Conservation (phyloP, 345 rosid species). For the Citrus maxima region DNA sequence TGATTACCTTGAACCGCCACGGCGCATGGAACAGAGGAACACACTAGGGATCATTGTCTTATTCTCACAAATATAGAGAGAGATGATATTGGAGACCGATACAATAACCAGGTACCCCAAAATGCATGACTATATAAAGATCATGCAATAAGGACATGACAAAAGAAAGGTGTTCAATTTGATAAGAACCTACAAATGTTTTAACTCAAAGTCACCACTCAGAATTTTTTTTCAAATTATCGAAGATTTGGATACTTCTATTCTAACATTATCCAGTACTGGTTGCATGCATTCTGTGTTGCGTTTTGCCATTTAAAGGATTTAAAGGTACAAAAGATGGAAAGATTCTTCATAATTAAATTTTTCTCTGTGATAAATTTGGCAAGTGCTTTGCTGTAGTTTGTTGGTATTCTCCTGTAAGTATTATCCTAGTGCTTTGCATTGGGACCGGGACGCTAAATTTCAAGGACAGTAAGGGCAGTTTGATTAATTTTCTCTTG, state of each 20-base stretch:
- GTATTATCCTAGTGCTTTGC: constrained; percentile 3
- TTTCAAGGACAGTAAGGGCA: background rate
- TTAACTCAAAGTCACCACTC: background rate
- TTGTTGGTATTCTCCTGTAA: constrained; percentile 22
- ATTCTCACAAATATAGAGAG: background rate
- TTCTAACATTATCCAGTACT: background rate
- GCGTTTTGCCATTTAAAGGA: background rate
- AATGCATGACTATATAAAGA: constrained; percentile 5
- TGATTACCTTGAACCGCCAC: constrained; percentile 41
- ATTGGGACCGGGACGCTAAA: background rate
- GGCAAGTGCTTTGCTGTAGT: constrained; percentile 22
- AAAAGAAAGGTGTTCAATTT: constrained; percentile 18
- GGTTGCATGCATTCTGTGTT: background rate
- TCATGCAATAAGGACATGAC: background rate
- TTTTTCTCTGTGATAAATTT: background rate
- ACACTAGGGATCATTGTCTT: constrained; percentile 47
- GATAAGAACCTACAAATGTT: background rate
- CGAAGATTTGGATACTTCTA: background rate
- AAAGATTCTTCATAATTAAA: background rate
- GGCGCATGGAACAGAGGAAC: constrained; percentile 51
- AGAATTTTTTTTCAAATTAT: background rate
- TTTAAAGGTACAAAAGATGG: background rate
- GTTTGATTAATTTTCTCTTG: background rate
- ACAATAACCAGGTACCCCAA: background rate
- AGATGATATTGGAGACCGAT: background rate